Evolutionary conservation across 805 yeast genomes (phyloP), one percentile per base, ranked within the genome.

Genomic region (Starmerella powellii): DNA sequence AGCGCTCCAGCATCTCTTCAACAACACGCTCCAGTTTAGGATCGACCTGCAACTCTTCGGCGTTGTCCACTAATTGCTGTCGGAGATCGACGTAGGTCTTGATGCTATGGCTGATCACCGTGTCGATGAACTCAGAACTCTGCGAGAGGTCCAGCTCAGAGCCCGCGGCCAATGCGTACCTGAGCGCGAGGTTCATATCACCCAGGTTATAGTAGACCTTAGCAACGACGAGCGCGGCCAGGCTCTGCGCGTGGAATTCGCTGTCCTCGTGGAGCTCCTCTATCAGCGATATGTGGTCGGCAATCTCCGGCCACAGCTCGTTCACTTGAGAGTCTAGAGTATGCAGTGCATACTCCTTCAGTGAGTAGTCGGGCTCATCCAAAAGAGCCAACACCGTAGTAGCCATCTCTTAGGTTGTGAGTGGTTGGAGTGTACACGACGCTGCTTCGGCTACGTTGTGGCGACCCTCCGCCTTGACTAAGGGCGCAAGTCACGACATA

Each of bases 221-320:
- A 13, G 97, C 84, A 6, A 91, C 87, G 46, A 91, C 73, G 46
- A 91, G 68, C 2, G 98, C 97, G 8, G 97, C 97, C 56, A 88
- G 70, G 36, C 74, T 65, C 53, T 93, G 74, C 47, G 80, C 76
- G 41, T 76, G 76, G 62, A 88, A 91, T 19, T 70, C 62, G 45
- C 73, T 71, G 60, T 88, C 94, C 63, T 91, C 97, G 56, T 79
- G 86, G 41, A 91, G 67, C 50, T 85, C 94, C 65, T 91, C 98
- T 56, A 91, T 81, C 42, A 82, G 86, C 23, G 83, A 68, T 47
- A 91, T 74, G 56, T 73, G 78, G 64, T 91, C 91, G 44, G 98
- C 94, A 44, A 91, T 82, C 66, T 91, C 97, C 2, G 98, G 85
- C 98, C 98, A 91, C 45, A 85, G 71, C 62, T 84, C 87, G 64